phyloP scores from a whole-genome alignment of 352 stramenopile species.

The Pythium plurisporium region DNA sequence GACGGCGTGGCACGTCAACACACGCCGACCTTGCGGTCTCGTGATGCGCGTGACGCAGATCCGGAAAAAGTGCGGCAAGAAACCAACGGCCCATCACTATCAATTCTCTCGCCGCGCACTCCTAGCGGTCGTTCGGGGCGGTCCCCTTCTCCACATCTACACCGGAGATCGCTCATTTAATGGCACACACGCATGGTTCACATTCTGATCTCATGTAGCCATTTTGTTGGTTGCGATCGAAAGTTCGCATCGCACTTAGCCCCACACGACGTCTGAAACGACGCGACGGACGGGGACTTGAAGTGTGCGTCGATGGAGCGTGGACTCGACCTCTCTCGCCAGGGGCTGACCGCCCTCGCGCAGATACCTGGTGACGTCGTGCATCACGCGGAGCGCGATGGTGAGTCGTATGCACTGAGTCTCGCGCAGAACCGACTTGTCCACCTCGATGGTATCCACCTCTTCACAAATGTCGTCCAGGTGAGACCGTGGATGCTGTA shows the following conservation, averaged over 20 bases:
- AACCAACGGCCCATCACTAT: not conserved
- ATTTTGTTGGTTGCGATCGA: too few relatives aligned
- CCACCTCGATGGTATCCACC: slow-evolving; percentile 32
- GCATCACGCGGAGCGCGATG: slow-evolving; percentile 32
- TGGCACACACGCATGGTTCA: not conserved
- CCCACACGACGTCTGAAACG: slow-evolving; percentile 7
- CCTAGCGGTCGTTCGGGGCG: not conserved
- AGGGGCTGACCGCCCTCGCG: slow-evolving; percentile 38
- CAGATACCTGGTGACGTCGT: slow-evolving; percentile 47
- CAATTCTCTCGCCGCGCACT: not conserved
- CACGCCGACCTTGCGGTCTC: too few relatives aligned
- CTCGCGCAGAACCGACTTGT: slow-evolving; percentile 49
- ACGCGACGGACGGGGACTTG: not conserved
- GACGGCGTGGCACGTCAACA: too few relatives aligned
- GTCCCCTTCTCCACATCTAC: not conserved
- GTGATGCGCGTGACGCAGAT: not conserved
- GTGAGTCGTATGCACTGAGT: slow-evolving; percentile 36
- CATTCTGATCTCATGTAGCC: too few relatives aligned
- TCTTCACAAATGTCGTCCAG: slow-evolving; percentile 47
- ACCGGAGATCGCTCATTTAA: not conserved
- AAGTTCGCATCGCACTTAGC: not conserved
- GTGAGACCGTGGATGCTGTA: slow-evolving; percentile 15
- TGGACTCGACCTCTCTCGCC: slow-evolving; percentile 46
- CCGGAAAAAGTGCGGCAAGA: not conserved
- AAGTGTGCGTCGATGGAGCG: slow-evolving; percentile 19